Evolutionary conservation across 768 basidiomycete species (phyloP), one percentile per base, ranked within the genome.

Genomic region (Vishniacozyma victoriae): DNA sequence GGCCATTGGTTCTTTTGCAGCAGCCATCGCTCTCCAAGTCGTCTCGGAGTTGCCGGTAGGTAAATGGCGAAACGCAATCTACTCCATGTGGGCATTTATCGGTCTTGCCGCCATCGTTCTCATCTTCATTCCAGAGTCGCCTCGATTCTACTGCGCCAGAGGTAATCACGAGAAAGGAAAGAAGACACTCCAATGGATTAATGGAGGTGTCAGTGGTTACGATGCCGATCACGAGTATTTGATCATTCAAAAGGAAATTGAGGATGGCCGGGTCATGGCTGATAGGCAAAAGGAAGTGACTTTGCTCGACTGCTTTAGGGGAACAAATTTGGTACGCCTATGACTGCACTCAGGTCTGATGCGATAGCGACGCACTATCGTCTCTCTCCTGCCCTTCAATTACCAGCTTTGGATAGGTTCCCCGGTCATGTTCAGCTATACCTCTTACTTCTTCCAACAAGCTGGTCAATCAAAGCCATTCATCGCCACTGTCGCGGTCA

Each of bases 141-240:
- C 49, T 23, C 27, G 46, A 11, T 50, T 50, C 55, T 31, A 67
- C 67, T 12, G 42, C 55, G 3, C 35, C 69, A 9, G 67, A 69
- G 38, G 60, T 71, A 12, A 59, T 58, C 26, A 69, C 67, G 67
- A 62, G 64, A 47, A 62, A 69, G 27, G 26, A 7, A 44, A 15
- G 7, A 16, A 29, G 20, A 23, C 29, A 13, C 39, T 55, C 16
- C 3, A 11, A 11, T 14, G 50, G n/a, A 13, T 55, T 22, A 44
- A 55, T 40, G 33, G 50, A 3, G 18, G 26, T 27, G 41, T 57
- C 11, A 6, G 5, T 2, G 48, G 48, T 2, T 57, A 57, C 25
- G 48, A 57, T 25, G 24, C 48, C 46, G 55, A 57, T 0, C 19
- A 45, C 37, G 51, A 57, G 36, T 54, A 49, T 33, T 41, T 15